A percentile compares a stretch with the other conserved stretches of the same genome.
Conservation (phyloP, 495 filamentous ascomycete genomes). For the Platismatia glauca region DNA sequence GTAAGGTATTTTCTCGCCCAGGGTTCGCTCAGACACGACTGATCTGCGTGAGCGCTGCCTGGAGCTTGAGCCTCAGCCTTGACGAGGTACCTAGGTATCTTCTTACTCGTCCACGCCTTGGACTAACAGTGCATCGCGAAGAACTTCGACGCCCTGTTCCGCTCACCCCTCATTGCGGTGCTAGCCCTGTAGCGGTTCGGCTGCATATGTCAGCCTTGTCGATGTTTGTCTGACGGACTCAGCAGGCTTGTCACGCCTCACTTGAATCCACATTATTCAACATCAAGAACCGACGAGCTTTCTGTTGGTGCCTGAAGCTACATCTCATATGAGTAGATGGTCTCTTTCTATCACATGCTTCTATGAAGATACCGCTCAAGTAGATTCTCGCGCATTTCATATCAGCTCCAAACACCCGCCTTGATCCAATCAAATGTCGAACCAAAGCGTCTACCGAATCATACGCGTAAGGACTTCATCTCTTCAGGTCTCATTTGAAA, state of each 20-base stretch:
- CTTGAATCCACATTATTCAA: conserved; percentile 2
- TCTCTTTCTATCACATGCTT: not conserved
- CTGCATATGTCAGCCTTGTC: not conserved
- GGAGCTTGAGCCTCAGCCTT: not conserved
- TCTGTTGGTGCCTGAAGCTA: not conserved
- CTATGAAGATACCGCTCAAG: not conserved
- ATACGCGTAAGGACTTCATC: conserved; percentile 51
- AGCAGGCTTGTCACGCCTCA: not conserved
- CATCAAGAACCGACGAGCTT: not conserved
- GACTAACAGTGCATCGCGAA: not conserved
- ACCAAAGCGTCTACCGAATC: conserved; percentile 79
- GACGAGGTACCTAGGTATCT: not conserved
- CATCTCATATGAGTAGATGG: not conserved
- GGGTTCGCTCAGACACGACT: not conserved
- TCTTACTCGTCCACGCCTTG: too few species aligned
- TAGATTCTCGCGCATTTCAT: conserved; percentile 4
- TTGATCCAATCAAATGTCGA: conserved; percentile 49
- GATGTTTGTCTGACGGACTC: not conserved
- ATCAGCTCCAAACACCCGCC: conserved; percentile 4
- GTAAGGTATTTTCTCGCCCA: not conserved
- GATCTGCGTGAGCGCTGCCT: not conserved
- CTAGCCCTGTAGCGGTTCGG: not conserved
- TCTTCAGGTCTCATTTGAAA: conserved; percentile 26
- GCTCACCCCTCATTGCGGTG: not conserved
- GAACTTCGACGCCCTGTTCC: not conserved